Conservation (phyloP, 2,329 filamentous ascomycete genomes). For the Achaetomium macrosporum region DNA sequence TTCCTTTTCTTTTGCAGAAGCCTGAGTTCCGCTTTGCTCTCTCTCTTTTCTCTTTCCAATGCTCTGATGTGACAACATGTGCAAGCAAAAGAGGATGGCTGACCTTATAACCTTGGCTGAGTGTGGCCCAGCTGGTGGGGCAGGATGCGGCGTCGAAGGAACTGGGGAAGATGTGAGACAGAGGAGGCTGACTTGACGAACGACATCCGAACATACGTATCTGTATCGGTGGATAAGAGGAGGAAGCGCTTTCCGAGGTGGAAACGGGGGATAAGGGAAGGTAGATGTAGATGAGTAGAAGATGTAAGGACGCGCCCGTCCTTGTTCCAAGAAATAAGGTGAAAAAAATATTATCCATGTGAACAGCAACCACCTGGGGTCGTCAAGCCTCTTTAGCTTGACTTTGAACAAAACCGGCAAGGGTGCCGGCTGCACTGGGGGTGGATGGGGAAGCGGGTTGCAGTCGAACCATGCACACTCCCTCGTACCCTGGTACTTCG, state of each 20-base stretch:
- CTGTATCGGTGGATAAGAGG: constrained; percentile 14
- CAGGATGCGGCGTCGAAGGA: constrained; percentile 21
- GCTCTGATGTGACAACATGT: neutral
- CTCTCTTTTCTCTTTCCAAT: neutral
- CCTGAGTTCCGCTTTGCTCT: neutral
- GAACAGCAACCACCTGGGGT: neutral
- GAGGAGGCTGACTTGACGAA: constrained; percentile 17
- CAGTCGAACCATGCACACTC: neutral
- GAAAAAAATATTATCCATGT: constrained; percentile 5
- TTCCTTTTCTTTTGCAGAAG: too few species aligned
- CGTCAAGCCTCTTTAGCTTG: neutral
- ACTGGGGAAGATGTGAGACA: constrained; percentile 17
- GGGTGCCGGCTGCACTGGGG: neutral
- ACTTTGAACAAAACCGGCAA: neutral
- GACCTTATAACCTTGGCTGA: constrained; percentile 16
- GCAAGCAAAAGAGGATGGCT: neutral
- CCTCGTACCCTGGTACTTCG: constrained; percentile 7
- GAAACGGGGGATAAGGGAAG: neutral
- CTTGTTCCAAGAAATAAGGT: neutral
- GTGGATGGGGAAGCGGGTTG: neutral
- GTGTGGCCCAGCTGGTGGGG: constrained; percentile 17
- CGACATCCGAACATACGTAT: constrained; percentile 5
- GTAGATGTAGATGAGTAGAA: neutral
- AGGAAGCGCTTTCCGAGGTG: neutral
- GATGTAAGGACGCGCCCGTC: neutral